These are phyloP conservation scores for Fusarium newnesense DNA, from an alignment of 2,329 filamentous ascomycete genomes.

Conservation along the genomic window DNA sequence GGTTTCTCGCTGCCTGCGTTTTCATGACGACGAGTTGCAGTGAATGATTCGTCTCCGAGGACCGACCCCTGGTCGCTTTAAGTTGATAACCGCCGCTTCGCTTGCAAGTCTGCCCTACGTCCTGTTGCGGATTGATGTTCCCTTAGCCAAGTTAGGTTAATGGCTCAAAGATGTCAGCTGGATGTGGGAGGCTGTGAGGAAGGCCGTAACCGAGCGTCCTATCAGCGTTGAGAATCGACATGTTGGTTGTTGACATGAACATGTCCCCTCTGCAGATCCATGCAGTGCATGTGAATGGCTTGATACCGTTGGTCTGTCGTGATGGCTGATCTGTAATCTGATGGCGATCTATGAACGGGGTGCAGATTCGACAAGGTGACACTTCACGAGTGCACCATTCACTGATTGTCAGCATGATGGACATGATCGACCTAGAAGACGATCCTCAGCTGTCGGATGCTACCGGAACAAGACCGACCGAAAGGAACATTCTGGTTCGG, in stretches of 20 bases:
- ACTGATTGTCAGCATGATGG: background rate
- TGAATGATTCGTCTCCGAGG: conserved; percentile 34
- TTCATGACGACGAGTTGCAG: conserved; percentile 40
- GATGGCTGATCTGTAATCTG: conserved; percentile 10
- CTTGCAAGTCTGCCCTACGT: conserved; percentile 28
- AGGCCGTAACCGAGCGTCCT: conserved; percentile 36
- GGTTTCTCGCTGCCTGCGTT: conserved; percentile 26
- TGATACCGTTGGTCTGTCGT: conserved; percentile 4
- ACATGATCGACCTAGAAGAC: background rate
- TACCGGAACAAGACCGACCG: conserved; percentile 19
- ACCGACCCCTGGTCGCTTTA: conserved; percentile 31
- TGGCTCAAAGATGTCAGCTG: conserved; percentile 33
- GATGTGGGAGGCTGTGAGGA: conserved; percentile 38
- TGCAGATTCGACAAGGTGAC: background rate
- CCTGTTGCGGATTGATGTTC: conserved; percentile 17
- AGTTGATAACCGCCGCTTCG: conserved; percentile 18
- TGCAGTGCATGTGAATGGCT: conserved; percentile 35
- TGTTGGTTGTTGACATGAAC: conserved; percentile 36
- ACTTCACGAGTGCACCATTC: background rate
- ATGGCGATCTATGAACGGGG: conserved; percentile 15
- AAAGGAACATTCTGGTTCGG: conserved; percentile 5
- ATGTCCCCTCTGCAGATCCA: conserved; percentile 34
- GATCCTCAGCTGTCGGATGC: conserved; percentile 17
- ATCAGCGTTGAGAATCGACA: conserved; percentile 36
- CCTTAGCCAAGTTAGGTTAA: conserved; percentile 24